Conservation (phyloP, 2,329 filamentous ascomycete genomes). For the Hymenoscyphus salicellus region DNA sequence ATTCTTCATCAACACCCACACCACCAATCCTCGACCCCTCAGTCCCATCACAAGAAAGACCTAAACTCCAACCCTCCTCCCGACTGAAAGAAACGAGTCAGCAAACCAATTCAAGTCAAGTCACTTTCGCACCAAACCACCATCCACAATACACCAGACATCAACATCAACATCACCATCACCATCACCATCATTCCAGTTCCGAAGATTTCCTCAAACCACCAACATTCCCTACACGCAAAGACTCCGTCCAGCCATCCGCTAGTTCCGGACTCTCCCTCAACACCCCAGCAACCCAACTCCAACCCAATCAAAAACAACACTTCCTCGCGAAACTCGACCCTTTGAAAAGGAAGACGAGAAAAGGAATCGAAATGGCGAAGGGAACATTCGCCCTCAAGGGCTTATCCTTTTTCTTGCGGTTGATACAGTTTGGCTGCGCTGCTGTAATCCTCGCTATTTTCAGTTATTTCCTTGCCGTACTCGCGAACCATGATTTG, state of each 20-base stretch:
- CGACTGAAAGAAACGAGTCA: neutral
- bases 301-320: neutral
- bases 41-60: neutral
- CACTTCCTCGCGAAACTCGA: neutral
- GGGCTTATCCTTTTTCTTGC: constrained; percentile 66
- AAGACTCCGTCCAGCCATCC: neutral
- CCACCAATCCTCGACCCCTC: neutral
- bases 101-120: neutral
- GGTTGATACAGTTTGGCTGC: constrained; percentile 70
- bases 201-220: neutral
- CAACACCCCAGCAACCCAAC: neutral
- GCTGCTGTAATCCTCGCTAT: constrained; percentile 72
- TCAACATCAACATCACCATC: neutral
- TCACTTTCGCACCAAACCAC: neutral
- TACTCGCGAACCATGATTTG: constrained; percentile 63
- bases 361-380: constrained; percentile 48
- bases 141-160: neutral
- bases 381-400: constrained; percentile 63
- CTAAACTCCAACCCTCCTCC: neutral
- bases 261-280: neutral
- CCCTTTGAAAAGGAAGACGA: neutral
- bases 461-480: constrained; percentile 80
- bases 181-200: neutral
- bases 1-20: neutral
- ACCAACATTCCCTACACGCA: neutral